Conservation (phyloP, 2,329 filamentous ascomycete genomes). For the Aspergillus sp. region DNA sequence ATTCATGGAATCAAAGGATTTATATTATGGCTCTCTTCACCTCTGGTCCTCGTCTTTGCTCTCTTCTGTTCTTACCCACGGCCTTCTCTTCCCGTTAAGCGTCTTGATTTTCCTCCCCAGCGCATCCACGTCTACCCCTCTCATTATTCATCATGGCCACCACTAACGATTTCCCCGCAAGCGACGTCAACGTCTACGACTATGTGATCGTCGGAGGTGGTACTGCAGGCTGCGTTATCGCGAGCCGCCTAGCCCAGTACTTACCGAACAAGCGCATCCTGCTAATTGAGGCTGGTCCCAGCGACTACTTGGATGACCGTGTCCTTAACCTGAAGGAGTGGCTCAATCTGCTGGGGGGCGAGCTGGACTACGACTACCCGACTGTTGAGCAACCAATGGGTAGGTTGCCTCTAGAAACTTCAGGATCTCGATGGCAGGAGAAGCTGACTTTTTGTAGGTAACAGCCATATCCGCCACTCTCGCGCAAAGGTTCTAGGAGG, state of each 20-base stretch:
- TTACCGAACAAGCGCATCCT: conserved; percentile 79
- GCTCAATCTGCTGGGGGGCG: conserved; percentile 78
- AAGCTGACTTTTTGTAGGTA: conserved; percentile 53
- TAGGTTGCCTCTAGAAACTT: conserved; percentile 34
- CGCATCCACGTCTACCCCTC: not conserved
- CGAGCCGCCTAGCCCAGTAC: conserved; percentile 76
- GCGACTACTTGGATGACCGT: conserved; percentile 83
- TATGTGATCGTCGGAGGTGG: conserved; percentile 84
- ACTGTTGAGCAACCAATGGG: conserved; percentile 85
- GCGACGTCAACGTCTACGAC: conserved; percentile 70
- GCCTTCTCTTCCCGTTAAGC: conserved; percentile 9
- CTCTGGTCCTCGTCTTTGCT: not conserved
- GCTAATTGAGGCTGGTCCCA: conserved; percentile 84
- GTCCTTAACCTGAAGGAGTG: conserved; percentile 86
- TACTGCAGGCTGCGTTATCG: conserved; percentile 82
- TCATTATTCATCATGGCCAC: conserved; percentile 54
- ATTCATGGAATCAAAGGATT: conserved; percentile 5
- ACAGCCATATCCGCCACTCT: conserved; percentile 88
- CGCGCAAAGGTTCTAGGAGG: conserved; percentile 89
- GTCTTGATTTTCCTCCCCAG: conserved; percentile 1
- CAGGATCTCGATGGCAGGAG: not conserved
- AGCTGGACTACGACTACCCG: conserved; percentile 88
- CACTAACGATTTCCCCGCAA: conserved; percentile 64
- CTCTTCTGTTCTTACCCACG: not conserved
- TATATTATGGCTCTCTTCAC: conserved; percentile 1